Evolutionary conservation across 2,329 filamentous ascomycete genomes (phyloP), one percentile per base, ranked within the genome.

Genomic region (Chalara sp.): DNA sequence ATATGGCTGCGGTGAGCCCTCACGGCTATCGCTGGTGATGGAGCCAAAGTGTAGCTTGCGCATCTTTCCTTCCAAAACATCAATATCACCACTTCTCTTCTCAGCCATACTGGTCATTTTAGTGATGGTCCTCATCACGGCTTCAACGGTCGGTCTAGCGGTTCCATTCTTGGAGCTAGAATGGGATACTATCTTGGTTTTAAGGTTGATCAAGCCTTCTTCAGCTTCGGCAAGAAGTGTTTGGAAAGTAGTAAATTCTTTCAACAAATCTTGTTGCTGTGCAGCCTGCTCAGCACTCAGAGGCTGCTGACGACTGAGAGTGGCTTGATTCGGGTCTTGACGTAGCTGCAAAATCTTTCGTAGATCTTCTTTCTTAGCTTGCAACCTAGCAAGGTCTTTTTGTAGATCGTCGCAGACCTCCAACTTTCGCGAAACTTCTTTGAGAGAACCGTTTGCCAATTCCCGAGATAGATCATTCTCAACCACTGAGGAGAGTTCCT

Each of bases 31-130:
- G 37, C 57, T 57, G 8, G 56, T 48, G 8, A 53, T 50, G 6
- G 65, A 66, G 33, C 58, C 54, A 6, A 88, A 68, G 6, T 78
- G 77, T 28, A 95, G 69, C 65, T 83, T 88, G 53, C 86, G 83
- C 71, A 99, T 81, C 65, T 96, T 88, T 45, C 84, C 81, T 70
- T 97, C 93, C 32, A 97, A 76, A 6, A 96, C 81, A 65, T 96
- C 89, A 48, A 99, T 83, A 61, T 97, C 92, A 52, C 86, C 88
- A 64, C 87, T 93, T 65, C 89, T 87, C 70, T 89, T 89, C 73
- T 97, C 89, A 0, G 87, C 87, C 85, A 96, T 92, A 53, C 76
- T 80, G 33, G 91, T 96, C 86, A 99, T 91, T 64, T 93, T 96
- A 52, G 76, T 76, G 58, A 99, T 95, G 1, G 93, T 99, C 53